A percentile compares a stretch with the other conserved stretches of the same genome.
phyloP scores from a whole-genome alignment of 2,329 filamentous ascomycete species.

The Penicillium brasilianum region DNA sequence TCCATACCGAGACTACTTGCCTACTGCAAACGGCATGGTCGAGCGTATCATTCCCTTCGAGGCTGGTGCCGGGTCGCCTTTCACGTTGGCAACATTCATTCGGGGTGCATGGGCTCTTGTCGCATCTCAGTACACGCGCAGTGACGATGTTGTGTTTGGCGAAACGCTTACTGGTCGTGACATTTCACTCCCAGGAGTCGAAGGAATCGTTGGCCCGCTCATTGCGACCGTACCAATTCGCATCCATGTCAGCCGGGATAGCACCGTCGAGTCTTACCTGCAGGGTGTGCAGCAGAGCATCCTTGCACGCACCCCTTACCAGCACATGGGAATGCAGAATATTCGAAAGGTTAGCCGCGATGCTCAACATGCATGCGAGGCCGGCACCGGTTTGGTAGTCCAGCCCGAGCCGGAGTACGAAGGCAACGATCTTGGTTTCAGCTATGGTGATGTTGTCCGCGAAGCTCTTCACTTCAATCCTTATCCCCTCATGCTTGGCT shows the following conservation, averaged over 20 bases:
- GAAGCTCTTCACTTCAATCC: slow-evolving; percentile 52
- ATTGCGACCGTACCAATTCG: slow-evolving; percentile 57
- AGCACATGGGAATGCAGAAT: slow-evolving; percentile 57
- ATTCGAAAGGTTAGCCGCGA: slow-evolving; percentile 51
- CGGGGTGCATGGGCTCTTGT: slow-evolving; percentile 57
- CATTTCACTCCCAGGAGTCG: slow-evolving; percentile 51
- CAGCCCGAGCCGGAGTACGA: slow-evolving; percentile 47
- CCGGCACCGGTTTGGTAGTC: slow-evolving; percentile 45
- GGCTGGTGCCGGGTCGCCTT: slow-evolving; percentile 31
- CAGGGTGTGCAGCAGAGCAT: slow-evolving; percentile 38
- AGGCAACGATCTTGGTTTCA: slow-evolving; percentile 45
- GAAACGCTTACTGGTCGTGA: slow-evolving; percentile 58
- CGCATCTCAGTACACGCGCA: slow-evolving; percentile 51
- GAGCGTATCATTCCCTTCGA: slow-evolving; percentile 48
- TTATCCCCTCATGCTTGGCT: slow-evolving; percentile 57
- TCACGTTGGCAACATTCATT: slow-evolving; percentile 55
- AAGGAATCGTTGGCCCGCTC: slow-evolving; percentile 56
- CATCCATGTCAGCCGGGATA: slow-evolving; percentile 41
- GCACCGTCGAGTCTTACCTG: slow-evolving; percentile 37
- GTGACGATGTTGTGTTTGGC: slow-evolving; percentile 55
- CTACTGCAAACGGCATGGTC: slow-evolving; percentile 50
- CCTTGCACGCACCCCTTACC: slow-evolving; percentile 50
- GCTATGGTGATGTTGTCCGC: slow-evolving; percentile 41
- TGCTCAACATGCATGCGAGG: slow-evolving; percentile 45
- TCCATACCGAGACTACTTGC: slow-evolving; percentile 54